A percentile compares a stretch with the other conserved stretches of the same genome.
phyloP scores from a whole-genome alignment of 495 filamentous ascomycete genomes.

The Paragyromitra xinjiangensis region DNA sequence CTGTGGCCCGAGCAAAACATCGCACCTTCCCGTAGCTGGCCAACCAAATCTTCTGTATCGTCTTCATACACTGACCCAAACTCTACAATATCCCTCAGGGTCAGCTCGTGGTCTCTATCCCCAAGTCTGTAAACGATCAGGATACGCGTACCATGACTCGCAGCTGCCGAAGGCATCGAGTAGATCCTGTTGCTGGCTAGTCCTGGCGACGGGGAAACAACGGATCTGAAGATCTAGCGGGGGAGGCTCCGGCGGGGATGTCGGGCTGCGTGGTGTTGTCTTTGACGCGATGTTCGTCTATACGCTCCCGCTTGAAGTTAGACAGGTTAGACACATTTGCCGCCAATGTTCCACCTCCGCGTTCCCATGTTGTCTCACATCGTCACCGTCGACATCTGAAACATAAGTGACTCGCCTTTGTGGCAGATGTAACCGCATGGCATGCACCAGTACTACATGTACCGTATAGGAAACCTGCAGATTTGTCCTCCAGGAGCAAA shows the following conservation, averaged over 20 bases:
- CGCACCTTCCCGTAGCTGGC: constrained; percentile 44
- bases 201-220: constrained; percentile 26
- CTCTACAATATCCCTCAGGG: constrained; percentile 20
- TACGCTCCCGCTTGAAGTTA: constrained; percentile 42
- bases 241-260: constrained; percentile 29
- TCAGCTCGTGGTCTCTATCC: constrained; percentile 21
- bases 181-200: constrained; percentile 25
- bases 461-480: constrained; percentile 27
- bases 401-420: constrained; percentile 41
- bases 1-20: constrained; percentile 20
- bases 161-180: constrained; percentile 43
- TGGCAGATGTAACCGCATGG: constrained; percentile 42
- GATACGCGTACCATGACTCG: constrained; percentile 39
- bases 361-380: constrained; percentile 38
- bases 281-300: constrained; percentile 48
- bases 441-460: constrained; percentile 20
- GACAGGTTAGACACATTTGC: constrained; percentile 36
- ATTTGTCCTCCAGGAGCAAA: constrained; percentile 17
- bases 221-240: constrained; percentile 35
- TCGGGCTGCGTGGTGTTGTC: constrained; percentile 43
- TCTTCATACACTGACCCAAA: constrained; percentile 27
- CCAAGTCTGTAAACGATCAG: constrained; percentile 8
- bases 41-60: constrained; percentile 45
- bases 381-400: constrained; percentile 50
- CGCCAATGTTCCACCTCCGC: constrained; percentile 24